phyloP scores from a whole-genome alignment of 129 eudicot species.

The Saussurea involucrata region DNA sequence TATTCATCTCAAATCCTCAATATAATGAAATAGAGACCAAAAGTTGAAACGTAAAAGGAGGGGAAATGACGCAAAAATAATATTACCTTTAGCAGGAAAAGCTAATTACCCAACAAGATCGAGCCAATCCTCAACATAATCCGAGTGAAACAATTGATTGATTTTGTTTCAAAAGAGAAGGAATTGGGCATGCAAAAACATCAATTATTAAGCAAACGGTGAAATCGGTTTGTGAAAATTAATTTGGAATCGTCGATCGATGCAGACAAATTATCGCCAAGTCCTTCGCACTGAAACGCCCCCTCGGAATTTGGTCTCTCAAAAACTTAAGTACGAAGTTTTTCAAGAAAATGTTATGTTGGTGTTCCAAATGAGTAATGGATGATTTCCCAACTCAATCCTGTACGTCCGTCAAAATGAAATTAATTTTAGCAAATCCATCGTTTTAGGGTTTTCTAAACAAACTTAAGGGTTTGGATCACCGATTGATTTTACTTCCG shows the following conservation, averaged over 20 bases:
- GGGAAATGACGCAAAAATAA: slow-evolving; percentile 7
- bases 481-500: too few species aligned
- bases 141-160: neutral
- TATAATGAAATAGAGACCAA: neutral
- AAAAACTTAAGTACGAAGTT: slow-evolving; percentile 7
- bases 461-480: neutral
- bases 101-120: slow-evolving; percentile 12
- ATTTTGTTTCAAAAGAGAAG: neutral
- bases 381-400: neutral
- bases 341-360: neutral
- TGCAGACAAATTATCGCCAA: slow-evolving; percentile 15
- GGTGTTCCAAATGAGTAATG: neutral
- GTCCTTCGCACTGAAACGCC: slow-evolving; percentile 22
- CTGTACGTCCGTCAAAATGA: neutral
- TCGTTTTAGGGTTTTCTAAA: neutral
- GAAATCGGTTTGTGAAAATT: neutral
- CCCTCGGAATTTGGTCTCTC: slow-evolving; percentile 25
- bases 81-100: slow-evolving; percentile 11
- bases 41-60: neutral
- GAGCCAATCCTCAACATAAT: slow-evolving; percentile 7
- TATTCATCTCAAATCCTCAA: neutral
- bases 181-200: neutral
- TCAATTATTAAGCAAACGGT: neutral
- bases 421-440: neutral
- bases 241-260: slow-evolving; percentile 8